Base-by-base conservation (phyloP, 345 rosid species). In the Clarkia xantiana region DNA sequence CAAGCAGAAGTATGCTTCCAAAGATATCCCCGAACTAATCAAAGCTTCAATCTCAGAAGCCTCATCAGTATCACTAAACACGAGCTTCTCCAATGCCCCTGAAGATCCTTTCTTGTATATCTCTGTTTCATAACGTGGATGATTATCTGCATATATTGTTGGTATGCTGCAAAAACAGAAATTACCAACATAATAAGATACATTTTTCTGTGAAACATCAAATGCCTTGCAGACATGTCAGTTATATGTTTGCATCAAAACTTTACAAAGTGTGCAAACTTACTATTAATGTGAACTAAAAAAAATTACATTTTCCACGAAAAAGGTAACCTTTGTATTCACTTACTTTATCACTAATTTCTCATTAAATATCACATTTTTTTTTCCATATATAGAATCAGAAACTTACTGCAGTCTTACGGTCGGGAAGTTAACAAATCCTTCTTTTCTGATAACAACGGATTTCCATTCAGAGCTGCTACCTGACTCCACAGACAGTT, bases 1-100 rank as follows among this genome's bases (percentile, higher is more conserved):
- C 36, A 86, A 48, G 49, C 81, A 68, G 62, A 90, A 49, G 69
- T 62, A 83, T n/a, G 78, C 75, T 57, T 90, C 96, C 10, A 86
- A 54, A 29, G 54, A 52, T 56, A 46, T 71, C 64, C 86, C 86
- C 3, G 71, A 47, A 3, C 20, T 60, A 45, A 83, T 36, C 49
- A 74, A 55, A 23, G 71, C 40, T 42, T 69, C 58, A 0, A 90
- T 79, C 73, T 86, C 94, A 14, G 55, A 68, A 1, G 53, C 41
- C 36, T 29, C 36, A 45, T 69, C 71, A 47, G 75, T 67, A 56
- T 69, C 61, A 40, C 68, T 62, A 58, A 75, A 76, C 11, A 64
- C 52, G 6, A 86, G 84, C 67, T 67, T 80, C 52, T 80, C 75
- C 17, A 14, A 9, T 25, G 65, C 54, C 45, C 86, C 81, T n/a